phyloP scores from a whole-genome alignment of 441 rosid species.

The Gossypium gossypioides region DNA sequence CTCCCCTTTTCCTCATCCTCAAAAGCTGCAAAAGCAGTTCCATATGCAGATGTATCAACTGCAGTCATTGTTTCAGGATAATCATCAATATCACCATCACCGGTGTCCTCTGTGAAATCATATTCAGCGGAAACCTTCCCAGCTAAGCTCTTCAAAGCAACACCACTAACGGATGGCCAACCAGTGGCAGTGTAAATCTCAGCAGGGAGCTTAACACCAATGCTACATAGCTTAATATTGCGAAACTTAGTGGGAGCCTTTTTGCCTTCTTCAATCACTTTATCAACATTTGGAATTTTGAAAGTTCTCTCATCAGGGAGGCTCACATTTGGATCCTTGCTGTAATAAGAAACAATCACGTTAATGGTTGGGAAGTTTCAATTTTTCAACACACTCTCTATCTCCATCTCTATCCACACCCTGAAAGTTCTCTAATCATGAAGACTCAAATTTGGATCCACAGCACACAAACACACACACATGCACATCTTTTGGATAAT shows the following conservation, averaged over 20 bases:
- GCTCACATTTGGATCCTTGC: conserved; percentile 29
- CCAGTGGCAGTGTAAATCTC: conserved; percentile 73
- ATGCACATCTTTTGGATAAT: neutral
- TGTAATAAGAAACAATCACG: conserved; percentile 29
- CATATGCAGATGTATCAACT: conserved; percentile 45
- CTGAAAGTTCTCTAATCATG: conserved; percentile 35
- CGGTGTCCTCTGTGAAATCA: conserved; percentile 30
- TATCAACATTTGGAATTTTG: conserved; percentile 66
- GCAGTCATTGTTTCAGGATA: conserved; percentile 17
- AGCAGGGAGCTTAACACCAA: conserved; percentile 45
- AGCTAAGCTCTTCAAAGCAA: conserved; percentile 63
- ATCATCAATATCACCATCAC: conserved; percentile 26
- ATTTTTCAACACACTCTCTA: neutral
- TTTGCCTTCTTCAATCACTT: conserved; percentile 81
- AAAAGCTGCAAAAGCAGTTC: conserved; percentile 47
- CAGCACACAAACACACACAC: neutral
- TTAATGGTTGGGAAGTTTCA: neutral
- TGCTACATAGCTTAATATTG: conserved; percentile 42
- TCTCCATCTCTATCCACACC: neutral
- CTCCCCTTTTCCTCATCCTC: conserved; percentile 43
- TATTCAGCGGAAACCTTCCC: conserved; percentile 71
- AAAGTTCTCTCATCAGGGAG: conserved; percentile 46
- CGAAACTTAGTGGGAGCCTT: conserved; percentile 59
- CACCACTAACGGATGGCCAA: conserved; percentile 80
- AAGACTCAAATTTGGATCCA: conserved; percentile 26